phyloP scores from a whole-genome alignment of 345 rosid species.

The Populus nigra region DNA sequence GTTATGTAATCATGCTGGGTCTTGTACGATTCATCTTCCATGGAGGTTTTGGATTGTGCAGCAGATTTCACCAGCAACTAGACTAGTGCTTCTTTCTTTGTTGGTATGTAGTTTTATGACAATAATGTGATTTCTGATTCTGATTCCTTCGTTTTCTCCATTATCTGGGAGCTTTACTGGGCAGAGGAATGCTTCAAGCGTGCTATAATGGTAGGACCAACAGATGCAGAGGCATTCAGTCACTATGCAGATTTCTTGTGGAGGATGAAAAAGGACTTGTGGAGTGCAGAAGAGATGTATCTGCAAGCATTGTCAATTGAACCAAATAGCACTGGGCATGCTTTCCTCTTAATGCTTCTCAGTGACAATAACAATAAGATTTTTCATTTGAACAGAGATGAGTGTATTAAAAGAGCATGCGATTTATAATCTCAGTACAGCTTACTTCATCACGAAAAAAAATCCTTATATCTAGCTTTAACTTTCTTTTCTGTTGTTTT shows the following conservation, averaged over 20 bases:
- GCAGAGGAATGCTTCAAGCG: constrained; percentile 75
- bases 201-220: constrained; percentile 48
- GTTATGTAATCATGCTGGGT: too few relatives aligned
- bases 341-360: constrained; percentile 36
- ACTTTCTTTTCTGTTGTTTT: neutral
- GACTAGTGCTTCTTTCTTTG: neutral
- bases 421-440: neutral
- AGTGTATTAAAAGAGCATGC: neutral
- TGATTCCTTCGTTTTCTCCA: neutral
- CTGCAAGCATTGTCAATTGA: constrained; percentile 58
- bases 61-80: too few relatives aligned
- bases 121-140: neutral
- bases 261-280: constrained; percentile 56
- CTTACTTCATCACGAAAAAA: neutral
- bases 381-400: neutral
- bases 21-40: too few relatives aligned
- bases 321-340: constrained; percentile 42
- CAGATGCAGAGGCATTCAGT: constrained; percentile 58
- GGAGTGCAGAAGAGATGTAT: constrained; percentile 76
- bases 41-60: too few relatives aligned
- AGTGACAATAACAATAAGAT: neutral
- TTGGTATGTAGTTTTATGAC: neutral
- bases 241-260: constrained; percentile 70
- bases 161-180: constrained; percentile 22
- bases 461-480: neutral